Conservation (phyloP, 1,284 basidiomycete species). For the Tremellales sp. region DNA sequence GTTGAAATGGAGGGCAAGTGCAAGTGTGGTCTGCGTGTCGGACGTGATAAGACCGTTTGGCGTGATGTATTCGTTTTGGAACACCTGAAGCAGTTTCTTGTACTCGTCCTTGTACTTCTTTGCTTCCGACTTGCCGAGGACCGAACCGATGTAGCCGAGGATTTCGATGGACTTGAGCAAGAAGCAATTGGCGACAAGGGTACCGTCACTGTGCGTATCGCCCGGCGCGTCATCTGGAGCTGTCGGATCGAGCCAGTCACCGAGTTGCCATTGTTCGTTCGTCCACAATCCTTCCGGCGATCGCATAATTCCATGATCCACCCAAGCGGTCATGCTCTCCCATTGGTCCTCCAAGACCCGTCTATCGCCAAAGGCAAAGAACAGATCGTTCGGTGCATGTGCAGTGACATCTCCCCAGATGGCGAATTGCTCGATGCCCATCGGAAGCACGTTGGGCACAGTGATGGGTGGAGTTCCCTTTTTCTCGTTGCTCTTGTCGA, state of each 20-base stretch:
- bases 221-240: conserved; percentile 24
- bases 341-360: conserved; percentile 20
- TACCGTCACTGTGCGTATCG: conserved; percentile 19
- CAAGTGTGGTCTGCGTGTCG: conserved; percentile 24
- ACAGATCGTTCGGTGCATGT: conserved; percentile 26
- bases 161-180: conserved; percentile 15
- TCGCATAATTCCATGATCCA: conserved; percentile 26
- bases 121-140: conserved; percentile 14
- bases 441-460: conserved; percentile 23
- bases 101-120: conserved; percentile 8
- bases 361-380: conserved; percentile 20
- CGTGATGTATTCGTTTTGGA: conserved; percentile 22
- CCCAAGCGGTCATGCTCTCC: conserved; percentile 28
- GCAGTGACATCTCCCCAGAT: conserved; percentile 29
- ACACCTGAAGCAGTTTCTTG: conserved; percentile 9
- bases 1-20: conserved; percentile 21
- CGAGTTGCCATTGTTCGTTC: conserved; percentile 18
- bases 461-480: conserved; percentile 23
- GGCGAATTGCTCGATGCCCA: conserved; percentile 11
- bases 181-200: conserved; percentile 26
- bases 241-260: conserved; percentile 23
- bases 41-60: conserved; percentile 14
- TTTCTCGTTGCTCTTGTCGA: conserved; percentile 9
- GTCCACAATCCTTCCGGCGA: conserved; percentile 18
- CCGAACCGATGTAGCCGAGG: conserved; percentile 11